Evolutionary conservation across 2,329 filamentous ascomycete genomes (phyloP).

Genomic region (Aspergillus amoenus): DNA sequence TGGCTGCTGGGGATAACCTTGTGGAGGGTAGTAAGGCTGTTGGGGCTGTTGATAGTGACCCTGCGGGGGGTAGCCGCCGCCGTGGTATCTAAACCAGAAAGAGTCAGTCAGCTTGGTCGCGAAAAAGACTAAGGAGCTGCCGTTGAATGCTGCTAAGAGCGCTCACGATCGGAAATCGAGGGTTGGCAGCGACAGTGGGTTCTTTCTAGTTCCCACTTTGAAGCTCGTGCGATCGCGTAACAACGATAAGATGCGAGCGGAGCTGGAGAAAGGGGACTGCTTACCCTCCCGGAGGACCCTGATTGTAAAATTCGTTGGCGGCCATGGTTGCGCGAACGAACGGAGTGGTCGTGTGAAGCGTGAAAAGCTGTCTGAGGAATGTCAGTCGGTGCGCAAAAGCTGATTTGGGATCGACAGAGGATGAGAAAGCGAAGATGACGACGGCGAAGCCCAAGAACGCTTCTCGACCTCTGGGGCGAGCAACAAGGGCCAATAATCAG

Average conservation of each 20-base stretch:
- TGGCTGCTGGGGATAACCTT: constrained; percentile 29
- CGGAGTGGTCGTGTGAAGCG: neutral
- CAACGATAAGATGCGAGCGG: neutral
- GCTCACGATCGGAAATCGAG: neutral
- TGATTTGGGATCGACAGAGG: constrained; percentile 4
- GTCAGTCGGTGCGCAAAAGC: neutral
- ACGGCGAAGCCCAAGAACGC: neutral
- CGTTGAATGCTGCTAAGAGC: too few relatives aligned
- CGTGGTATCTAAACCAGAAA: neutral
- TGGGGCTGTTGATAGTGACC: constrained; percentile 36
- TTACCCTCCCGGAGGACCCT: constrained; percentile 36
- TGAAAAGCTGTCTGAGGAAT: neutral
- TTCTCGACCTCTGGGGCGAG: constrained; percentile 4
- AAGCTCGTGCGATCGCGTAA: neutral
- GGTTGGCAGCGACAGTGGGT: neutral
- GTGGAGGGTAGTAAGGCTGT: constrained; percentile 33
- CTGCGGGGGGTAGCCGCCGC: neutral
- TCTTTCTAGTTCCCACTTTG: neutral
- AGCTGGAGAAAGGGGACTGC: constrained; percentile 14
- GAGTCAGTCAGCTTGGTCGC: neutral
- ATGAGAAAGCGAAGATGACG: neutral
- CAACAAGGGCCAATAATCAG: constrained; percentile 16
- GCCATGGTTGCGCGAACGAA: constrained; percentile 19
- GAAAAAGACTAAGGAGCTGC: neutral
- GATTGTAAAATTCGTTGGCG: constrained; percentile 22